Base-by-base conservation (phyloP, 2,329 filamentous ascomycete species). In the Verticillium zaregamsianum region DNA sequence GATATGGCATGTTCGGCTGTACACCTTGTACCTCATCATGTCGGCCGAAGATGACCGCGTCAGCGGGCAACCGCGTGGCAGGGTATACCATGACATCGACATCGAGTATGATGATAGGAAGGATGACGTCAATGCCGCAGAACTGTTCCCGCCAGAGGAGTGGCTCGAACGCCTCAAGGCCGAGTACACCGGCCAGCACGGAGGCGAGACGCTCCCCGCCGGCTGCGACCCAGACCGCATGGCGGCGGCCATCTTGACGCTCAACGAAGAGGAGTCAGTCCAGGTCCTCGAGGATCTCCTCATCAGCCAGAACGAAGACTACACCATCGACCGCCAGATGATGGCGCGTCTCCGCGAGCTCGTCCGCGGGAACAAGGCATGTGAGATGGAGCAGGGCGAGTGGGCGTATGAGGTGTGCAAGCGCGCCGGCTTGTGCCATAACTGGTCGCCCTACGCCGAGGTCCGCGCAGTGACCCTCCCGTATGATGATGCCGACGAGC, bases 281-380 rank as follows among this genome's bases (percentile, higher is more conserved):
- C 73, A 70, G 31, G 78, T 79, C 57, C 63, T 80, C 9, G 60
- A 67, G 2, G 76, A 79, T 64, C 69, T 73, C 0, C 65, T 76
- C 58, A 67, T 70, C 20, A 79, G 79, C 64, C 76, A 78, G 63
- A 67, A 69, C 25, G 77, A 79, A 59, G 78, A 80, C 66, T 79
- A 76, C 75, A 79, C 79, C 65, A 79, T 80, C 45, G 77, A 77
- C 0, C 66, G 71, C 2, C 74, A 77, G 5, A 79, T 79, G 76
- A 69, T 76, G 28, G 71, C 71, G n/a, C 75, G 75, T 20, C 78
- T 80, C 74, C 65, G 68, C 59, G 67, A 66, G n/a, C 69, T 79
- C 1, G 64, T 80, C 2, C 63, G 71, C 12, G 77, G 77, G 0
- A 71, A 69, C 1, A 77, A 80, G 62, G 57, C 65, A 0, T 80